Base-by-base conservation (phyloP, 169 alveolate genomes). In the Plasmodium gonderi region DNA sequence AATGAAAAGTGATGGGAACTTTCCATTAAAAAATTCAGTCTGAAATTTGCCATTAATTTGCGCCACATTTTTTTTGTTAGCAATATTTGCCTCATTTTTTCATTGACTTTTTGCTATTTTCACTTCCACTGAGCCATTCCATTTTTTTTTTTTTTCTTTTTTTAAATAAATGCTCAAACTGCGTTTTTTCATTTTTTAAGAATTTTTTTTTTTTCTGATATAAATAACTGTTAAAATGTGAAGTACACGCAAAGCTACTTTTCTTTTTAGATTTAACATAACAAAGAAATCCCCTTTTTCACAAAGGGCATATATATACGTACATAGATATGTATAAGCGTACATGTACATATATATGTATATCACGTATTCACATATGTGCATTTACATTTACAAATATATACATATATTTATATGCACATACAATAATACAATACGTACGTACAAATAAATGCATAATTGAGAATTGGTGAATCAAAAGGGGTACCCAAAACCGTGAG, bases 401-500 rank as follows among this genome's bases (percentile, higher is more conserved):
- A 69, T 69, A 38, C 69, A 38, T 26, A 68, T 14, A 38, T 5
- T 29, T 26, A 33, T 47, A 79, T 79, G 67, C 67, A 78, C 23
- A 23, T 6, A 36, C 12, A 60, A 44, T 44, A 23, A 14, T 38
- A 82, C 47, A 20, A 23, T 69, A 83, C 64, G 60, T 42, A 69
- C 77, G 40, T 81, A 38, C 38, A 68, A 54, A 65, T 49, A 40
- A 20, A 80, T 23, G 76, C 23, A 20, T 23, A 64, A 33, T 1
- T 20, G 36, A 20, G 72, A 60, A 60, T 29, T 60, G 38, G 51
- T 36, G 79, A 33, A 69, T 36, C 23, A 20, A 33, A 69, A 29
- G n/a, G 51, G 44, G 79, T 6, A 69, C 49, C 47, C 79, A 23
- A 38, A 80, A 31, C 72, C 17, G 44, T 40, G 72, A 80, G 54